Conservation (phyloP, 2,329 filamentous ascomycete genomes). For the Fusarium sp. region DNA sequence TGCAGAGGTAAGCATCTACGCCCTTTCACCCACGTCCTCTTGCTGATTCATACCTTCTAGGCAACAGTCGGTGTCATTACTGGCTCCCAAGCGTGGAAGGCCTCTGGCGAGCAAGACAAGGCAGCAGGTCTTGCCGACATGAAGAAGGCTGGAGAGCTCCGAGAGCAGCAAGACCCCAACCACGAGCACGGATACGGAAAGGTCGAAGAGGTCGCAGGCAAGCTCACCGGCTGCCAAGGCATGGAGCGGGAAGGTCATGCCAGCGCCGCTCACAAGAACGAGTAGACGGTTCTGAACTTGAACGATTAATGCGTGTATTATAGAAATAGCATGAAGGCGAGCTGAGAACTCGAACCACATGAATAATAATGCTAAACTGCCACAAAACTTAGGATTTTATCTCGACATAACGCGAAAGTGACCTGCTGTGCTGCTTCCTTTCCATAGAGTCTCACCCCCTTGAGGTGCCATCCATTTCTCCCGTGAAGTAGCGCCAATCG, state of each 20-base stretch:
- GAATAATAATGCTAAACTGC: slow-evolving; percentile 5
- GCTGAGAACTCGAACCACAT: not conserved
- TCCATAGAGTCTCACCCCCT: not conserved
- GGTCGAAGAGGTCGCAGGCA: slow-evolving; percentile 72
- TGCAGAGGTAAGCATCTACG: slow-evolving; percentile 63
- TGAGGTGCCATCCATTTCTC: not conserved
- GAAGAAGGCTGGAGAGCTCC: slow-evolving; percentile 67
- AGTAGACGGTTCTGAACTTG: slow-evolving; percentile 8
- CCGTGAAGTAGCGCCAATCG: not conserved
- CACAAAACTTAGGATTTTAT: not conserved
- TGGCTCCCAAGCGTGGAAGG: slow-evolving; percentile 71
- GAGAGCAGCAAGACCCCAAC: slow-evolving; percentile 62
- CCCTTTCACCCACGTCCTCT: not conserved
- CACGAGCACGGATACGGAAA: slow-evolving; percentile 68
- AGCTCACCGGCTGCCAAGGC: slow-evolving; percentile 73
- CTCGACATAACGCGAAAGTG: not conserved
- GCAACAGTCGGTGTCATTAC: slow-evolving; percentile 69
- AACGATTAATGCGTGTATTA: slow-evolving; percentile 12
- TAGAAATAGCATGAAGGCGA: slow-evolving; percentile 14
- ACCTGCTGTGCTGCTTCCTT: not conserved
- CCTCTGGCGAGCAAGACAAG: slow-evolving; percentile 73
- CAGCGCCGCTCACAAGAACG: slow-evolving; percentile 56
- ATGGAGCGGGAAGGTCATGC: slow-evolving; percentile 72
- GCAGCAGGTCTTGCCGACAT: slow-evolving; percentile 69
- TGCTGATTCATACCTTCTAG: slow-evolving; percentile 50